A percentile compares a stretch with the other conserved stretches of the same genome.
Evolutionary conservation across 768 basidiomycete species (phyloP).

Genomic region (Podaxis carcinomalis): DNA sequence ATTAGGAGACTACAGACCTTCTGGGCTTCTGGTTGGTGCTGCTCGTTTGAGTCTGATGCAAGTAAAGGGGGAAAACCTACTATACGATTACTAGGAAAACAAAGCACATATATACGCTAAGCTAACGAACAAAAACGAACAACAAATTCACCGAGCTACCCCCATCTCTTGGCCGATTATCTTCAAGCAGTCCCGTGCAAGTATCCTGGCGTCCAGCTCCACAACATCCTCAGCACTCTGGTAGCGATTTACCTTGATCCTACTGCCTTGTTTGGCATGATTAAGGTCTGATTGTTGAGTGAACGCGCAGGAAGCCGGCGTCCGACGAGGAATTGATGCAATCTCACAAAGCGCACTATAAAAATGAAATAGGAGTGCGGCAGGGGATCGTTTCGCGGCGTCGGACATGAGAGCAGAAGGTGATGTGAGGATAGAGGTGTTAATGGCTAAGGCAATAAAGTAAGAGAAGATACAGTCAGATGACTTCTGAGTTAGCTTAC

Average conservation of each 20-base stretch:
- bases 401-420: constrained; percentile 61
- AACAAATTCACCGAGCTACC: constrained; percentile 19
- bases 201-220: constrained; percentile 59
- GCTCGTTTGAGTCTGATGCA: neutral
- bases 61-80: neutral
- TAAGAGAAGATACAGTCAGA: neutral
- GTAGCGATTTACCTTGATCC: neutral
- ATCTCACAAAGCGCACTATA: constrained; percentile 79
- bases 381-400: constrained; percentile 66
- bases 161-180: constrained; percentile 77
- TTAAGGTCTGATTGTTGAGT: constrained; percentile 3
- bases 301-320: constrained; percentile 65
- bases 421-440: constrained; percentile 36
- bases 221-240: constrained; percentile 20
- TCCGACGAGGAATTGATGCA: constrained; percentile 62
- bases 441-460: constrained; percentile 18
- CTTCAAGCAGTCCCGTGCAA: constrained; percentile 66
- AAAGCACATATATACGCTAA: neutral
- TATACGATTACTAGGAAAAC: neutral
- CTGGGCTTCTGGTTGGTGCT: neutral
- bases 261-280: constrained; percentile 18
- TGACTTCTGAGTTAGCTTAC: constrained; percentile 29
- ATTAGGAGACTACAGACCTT: neutral
- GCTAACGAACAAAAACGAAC: neutral
- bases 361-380: constrained; percentile 87